phyloP scores from a whole-genome alignment of 441 rosid species.

The Eruca vesicaria region DNA sequence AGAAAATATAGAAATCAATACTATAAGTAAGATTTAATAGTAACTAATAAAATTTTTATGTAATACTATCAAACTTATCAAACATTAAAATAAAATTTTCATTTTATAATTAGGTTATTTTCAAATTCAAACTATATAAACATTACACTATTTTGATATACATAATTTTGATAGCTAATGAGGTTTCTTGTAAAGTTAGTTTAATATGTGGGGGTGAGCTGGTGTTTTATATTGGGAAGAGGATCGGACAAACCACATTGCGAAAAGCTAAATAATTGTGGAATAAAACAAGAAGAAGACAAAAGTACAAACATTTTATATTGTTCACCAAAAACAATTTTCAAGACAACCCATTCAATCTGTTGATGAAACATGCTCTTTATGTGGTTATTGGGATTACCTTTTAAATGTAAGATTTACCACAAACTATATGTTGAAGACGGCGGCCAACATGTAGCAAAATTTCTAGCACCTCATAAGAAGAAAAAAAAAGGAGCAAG shows the following conservation, averaged over 20 bases:
- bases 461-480: neutral
- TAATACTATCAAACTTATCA: too few species aligned
- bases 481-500: neutral
- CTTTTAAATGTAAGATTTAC: conserved; percentile 1
- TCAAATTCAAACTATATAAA: neutral
- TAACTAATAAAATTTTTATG: too few species aligned
- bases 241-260: conserved; percentile 35
- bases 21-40: too few species aligned
- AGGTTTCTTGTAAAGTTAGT: conserved; percentile 17
- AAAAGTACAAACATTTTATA: conserved; percentile 2
- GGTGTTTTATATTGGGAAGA: conserved; percentile 36
- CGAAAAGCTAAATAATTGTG: conserved; percentile 22
- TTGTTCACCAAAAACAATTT: neutral
- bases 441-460: conserved; percentile 20
- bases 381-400: conserved; percentile 1
- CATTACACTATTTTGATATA: neutral
- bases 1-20: too few species aligned
- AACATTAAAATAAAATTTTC: too few species aligned
- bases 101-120: neutral
- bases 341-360: neutral
- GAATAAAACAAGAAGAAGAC: conserved; percentile 25
- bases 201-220: conserved; percentile 28
- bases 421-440: neutral
- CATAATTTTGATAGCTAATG: conserved; percentile 1
- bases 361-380: conserved; percentile 16